Evolutionary conservation across 2,329 filamentous ascomycete species (phyloP).

Genomic region (Ophiostoma ips): DNA sequence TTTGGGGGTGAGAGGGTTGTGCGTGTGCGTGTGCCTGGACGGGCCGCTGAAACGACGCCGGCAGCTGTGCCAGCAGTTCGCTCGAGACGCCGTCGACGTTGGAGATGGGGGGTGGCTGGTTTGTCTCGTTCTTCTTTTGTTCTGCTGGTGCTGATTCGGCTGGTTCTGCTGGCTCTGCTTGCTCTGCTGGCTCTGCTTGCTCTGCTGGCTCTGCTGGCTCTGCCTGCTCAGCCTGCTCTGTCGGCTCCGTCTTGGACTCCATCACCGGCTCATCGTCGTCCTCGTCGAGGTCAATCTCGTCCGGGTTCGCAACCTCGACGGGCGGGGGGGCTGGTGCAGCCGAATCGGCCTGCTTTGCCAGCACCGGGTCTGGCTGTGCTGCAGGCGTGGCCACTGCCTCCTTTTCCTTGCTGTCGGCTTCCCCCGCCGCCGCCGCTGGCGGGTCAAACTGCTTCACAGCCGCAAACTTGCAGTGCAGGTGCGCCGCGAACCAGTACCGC

Average conservation of each 20-base stretch:
- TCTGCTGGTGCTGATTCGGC: background rate
- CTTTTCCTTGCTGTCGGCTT: background rate
- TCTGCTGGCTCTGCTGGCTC: conserved; percentile 7
- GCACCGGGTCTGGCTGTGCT: background rate
- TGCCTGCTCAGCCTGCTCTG: background rate
- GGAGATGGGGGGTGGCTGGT: background rate
- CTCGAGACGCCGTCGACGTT: conserved; percentile 34
- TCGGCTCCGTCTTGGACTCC: background rate
- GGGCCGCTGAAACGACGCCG: conserved; percentile 50
- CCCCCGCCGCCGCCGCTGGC: conserved; percentile 17
- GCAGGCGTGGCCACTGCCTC: background rate
- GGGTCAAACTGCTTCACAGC: conserved; percentile 46
- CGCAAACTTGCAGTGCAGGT: conserved; percentile 78
- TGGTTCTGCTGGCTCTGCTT: background rate
- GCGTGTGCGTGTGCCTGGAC: background rate
- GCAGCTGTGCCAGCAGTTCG: conserved; percentile 58
- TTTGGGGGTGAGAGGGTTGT: conserved; percentile 20
- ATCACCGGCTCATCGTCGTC: conserved; percentile 29
- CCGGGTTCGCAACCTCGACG: conserved; percentile 33
- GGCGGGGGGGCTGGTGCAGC: background rate
- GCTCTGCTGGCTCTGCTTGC: background rate
- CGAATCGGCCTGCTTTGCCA: background rate
- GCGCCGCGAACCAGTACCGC: conserved; percentile 82
- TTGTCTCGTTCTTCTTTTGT: conserved; percentile 6
- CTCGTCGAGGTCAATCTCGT: conserved; percentile 59